phyloP scores from a whole-genome alignment of 805 yeast species.

The Lachancea mirantina region DNA sequence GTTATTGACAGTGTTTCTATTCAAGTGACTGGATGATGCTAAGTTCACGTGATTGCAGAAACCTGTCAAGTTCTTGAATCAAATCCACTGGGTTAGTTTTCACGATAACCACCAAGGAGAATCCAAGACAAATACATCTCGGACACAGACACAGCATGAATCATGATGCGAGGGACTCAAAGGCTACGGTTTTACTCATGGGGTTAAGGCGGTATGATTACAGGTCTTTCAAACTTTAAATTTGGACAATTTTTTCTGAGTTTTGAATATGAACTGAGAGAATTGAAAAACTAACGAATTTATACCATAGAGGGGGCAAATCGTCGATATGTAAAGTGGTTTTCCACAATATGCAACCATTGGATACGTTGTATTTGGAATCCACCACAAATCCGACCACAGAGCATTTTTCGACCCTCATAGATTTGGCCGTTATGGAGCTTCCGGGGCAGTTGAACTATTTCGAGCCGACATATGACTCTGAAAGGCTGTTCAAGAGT shows the following conservation, averaged over 20 bases:
- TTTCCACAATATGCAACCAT: slow-evolving; percentile 92
- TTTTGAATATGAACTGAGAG: slow-evolving; percentile 2
- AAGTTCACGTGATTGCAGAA: too few relatives aligned
- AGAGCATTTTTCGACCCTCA: slow-evolving; percentile 75
- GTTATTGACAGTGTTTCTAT: too few relatives aligned
- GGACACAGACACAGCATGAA: slow-evolving; percentile 9
- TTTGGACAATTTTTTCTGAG: neutral
- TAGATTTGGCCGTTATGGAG: slow-evolving; percentile 86
- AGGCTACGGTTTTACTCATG: slow-evolving; percentile 81
- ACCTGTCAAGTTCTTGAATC: too few relatives aligned
- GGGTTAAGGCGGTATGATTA: slow-evolving; percentile 58
- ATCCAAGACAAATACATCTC: too few relatives aligned
- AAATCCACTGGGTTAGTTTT: too few relatives aligned
- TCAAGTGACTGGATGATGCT: too few relatives aligned
- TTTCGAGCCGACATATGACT: slow-evolving; percentile 78
- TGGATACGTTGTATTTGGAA: slow-evolving; percentile 85
- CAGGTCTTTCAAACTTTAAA: neutral
- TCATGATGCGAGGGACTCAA: slow-evolving; percentile 37
- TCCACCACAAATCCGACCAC: slow-evolving; percentile 84
- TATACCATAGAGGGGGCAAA: slow-evolving; percentile 62
- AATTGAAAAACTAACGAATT: slow-evolving; percentile 2
- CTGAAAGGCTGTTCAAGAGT: slow-evolving; percentile 65
- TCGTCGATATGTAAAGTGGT: slow-evolving; percentile 94
- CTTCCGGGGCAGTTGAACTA: slow-evolving; percentile 89
- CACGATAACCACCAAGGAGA: too few relatives aligned